Evolutionary conservation across 2,329 filamentous ascomycete genomes (phyloP), one percentile per base, ranked within the genome.

Genomic region (Scytalidium lignicola): DNA sequence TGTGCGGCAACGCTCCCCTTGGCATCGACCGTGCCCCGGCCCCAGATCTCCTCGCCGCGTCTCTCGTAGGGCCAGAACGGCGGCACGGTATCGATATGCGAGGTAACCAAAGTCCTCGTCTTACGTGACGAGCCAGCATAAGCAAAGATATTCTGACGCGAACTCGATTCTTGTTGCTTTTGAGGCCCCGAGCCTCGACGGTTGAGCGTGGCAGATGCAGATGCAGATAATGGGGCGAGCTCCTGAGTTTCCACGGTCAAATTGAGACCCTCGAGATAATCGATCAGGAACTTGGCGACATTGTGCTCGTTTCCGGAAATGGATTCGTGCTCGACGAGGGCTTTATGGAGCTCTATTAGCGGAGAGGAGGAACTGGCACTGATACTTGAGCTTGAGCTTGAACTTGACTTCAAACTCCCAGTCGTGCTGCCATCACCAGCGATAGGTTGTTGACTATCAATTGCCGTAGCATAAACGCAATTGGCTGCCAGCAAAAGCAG

Each of bases 21-120:
- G 58, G 81, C 83, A 62, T 85, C 89, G 18, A 90, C 87, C 47
- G 76, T 83, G 44, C 89, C 89, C 26, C 89, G 82, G 2, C 89
- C 89, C 46, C 75, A 78, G 51, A 92, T 86, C 51, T 76, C 29
- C 72, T 61, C 15, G 63, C 61, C 44, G 58, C 58, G 53, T 55
- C 61, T 75, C 49, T 63, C 55, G 45, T 65, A 65, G 19, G 55
- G 48, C 69, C 65, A 46, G 71, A 70, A 80, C 0, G 79, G 80
- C 0, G 80, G 77, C 1, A 79, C 75, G 9, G 69, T 71, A 59
- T 89, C 85, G 55, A 88, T 85, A 61, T 88, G 85, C 47, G 78
- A 84, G 1, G 77, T 78, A 2, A 83, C 59, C 15, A 83, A 65
- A 2, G 76, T 69, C 8, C 71, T 67, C 0, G 78, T 76, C 43